Evolutionary conservation across 306 rosid genomes (phyloP), one percentile per base, ranked within the genome.

Genomic region (Hippophae gyantsensis): DNA sequence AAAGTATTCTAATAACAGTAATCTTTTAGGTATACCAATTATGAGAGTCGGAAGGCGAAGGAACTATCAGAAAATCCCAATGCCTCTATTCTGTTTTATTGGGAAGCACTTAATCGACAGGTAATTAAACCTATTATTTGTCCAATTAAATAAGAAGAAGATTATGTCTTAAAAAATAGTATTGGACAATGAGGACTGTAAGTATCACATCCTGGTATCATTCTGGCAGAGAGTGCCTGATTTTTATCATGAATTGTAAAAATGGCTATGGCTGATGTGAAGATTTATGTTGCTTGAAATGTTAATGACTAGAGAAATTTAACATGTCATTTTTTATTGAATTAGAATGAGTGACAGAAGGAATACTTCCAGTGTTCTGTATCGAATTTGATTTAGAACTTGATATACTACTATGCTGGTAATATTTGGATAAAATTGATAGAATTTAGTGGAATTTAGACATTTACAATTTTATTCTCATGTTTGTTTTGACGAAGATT

Each of bases 101-200:
- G 99, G 99, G 95, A 84, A 44, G 85, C 85, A 64, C 78, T 84
- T 72, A 88, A 88, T 65, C 81, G 95, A 52, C 90, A 86, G 90
- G 97, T 82, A 71, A 76, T 42, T 58, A 5, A 3, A 8, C 13
- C 3, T 47, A 10, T 47, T 47, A 5, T 47, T 47, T 47, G 50
- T 47, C 9, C 50, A 47, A 47, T 10, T 3, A 47, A 47, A 9
- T 47, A 13, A 13, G 13, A 9, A 5, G 13, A 9, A 47, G 13
- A 47, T 47, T 9, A 47, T 47, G 11, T 5, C 10, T 47, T 47
- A 10, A 10, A 7, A 13, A 10, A 47, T 32, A 2, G 1, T 8
- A 47, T 10, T 7, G 10, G 50, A 46, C 11, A 47, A 8, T 47
- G 50, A 47, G 50, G 10, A 47, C 3, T 47, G 50, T 47, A 13